Evolutionary conservation across 495 filamentous ascomycete genomes (phyloP).

Genomic region (Aspergillus olivimuriae): DNA sequence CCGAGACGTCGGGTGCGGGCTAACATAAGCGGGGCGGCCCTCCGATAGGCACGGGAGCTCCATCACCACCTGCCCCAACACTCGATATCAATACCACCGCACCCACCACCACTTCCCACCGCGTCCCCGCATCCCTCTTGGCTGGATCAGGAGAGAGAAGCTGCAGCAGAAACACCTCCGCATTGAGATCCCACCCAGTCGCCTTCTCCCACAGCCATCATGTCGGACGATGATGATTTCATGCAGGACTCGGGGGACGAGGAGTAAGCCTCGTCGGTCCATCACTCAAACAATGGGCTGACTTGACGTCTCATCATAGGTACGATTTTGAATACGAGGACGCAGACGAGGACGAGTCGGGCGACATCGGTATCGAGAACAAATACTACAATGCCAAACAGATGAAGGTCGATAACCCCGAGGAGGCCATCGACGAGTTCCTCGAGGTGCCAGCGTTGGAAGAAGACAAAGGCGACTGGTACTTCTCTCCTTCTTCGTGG

Average conservation of each 20-base stretch:
- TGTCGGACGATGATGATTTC: slow-evolving; percentile 97
- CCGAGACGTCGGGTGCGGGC: not conserved
- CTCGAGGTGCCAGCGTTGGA: slow-evolving; percentile 78
- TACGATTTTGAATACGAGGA: slow-evolving; percentile 98
- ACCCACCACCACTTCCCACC: not conserved
- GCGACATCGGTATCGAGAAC: slow-evolving; percentile 94
- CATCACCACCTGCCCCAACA: not conserved
- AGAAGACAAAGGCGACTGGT: slow-evolving; percentile 90
- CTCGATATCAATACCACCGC: too few species aligned
- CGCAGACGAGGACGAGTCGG: slow-evolving; percentile 79
- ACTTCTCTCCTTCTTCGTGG: slow-evolving; percentile 7
- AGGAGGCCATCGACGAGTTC: slow-evolving; percentile 89
- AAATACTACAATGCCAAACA: slow-evolving; percentile 99
- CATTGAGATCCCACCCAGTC: not conserved
- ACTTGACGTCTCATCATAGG: slow-evolving; percentile 30
- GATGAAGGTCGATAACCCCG: slow-evolving; percentile 78
- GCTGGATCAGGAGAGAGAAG: too few species aligned
- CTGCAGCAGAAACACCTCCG: too few species aligned
- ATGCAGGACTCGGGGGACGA: slow-evolving; percentile 98
- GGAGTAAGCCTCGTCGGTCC: slow-evolving; percentile 41
- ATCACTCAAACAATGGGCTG: not conserved
- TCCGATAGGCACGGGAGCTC: slow-evolving; percentile 16
- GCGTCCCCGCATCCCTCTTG: too few species aligned
- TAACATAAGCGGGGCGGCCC: not conserved
- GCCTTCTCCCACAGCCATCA: slow-evolving; percentile 27